Evolutionary conservation across 2,329 filamentous ascomycete genomes (phyloP).

Genomic region (Stagonosporopsis chrysanthemi): DNA sequence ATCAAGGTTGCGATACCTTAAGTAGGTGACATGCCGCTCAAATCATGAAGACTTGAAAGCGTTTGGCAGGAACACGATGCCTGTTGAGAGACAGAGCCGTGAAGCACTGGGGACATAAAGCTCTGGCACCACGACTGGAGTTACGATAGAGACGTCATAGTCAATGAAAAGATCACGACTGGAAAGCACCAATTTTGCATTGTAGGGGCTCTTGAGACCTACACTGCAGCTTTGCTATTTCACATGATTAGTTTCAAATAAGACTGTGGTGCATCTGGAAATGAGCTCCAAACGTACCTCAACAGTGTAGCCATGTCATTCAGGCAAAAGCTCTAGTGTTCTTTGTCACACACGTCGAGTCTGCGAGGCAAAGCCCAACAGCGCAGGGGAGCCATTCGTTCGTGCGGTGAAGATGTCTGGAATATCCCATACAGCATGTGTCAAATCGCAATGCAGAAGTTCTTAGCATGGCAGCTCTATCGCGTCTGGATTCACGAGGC

Average conservation of each 20-base stretch:
- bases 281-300: neutral
- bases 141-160: slow-evolving; percentile 19
- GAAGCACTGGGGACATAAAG: neutral
- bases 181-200: neutral
- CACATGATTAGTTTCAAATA: neutral
- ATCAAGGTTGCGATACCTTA: slow-evolving; percentile 70
- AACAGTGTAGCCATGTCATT: neutral
- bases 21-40: slow-evolving; percentile 21
- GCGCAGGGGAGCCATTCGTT: neutral
- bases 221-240: neutral
- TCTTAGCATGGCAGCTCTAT: neutral
- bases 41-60: neutral
- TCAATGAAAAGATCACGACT: slow-evolving; percentile 19
- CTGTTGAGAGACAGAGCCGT: neutral
- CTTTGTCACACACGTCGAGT: neutral
- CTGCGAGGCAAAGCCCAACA: neutral
- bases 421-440: too few species aligned
- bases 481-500: neutral
- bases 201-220: too few species aligned
- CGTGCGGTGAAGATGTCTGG: neutral
- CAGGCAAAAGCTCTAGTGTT: neutral
- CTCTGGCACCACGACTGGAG: slow-evolving; percentile 9
- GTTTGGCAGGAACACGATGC: slow-evolving; percentile 18
- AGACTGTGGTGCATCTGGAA: neutral
- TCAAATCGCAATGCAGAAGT: neutral